phyloP scores from a whole-genome alignment of 2,329 filamentous ascomycete genomes.

The Talaromyces sp. region DNA sequence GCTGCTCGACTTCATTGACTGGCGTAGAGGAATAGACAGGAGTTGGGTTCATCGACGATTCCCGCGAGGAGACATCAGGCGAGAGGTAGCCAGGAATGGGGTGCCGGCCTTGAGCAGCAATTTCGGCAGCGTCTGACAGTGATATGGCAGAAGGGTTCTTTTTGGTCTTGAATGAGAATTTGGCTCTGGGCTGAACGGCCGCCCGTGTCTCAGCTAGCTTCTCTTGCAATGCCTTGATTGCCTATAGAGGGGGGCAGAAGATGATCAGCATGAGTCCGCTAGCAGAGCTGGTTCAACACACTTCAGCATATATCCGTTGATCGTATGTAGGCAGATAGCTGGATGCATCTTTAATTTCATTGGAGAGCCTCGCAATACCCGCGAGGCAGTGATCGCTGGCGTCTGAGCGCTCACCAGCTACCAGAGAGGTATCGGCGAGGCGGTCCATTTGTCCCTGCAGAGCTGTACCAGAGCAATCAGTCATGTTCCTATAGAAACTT shows the following conservation, averaged over 20 bases:
- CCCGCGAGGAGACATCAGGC: slow-evolving; percentile 35
- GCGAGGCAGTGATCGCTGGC: slow-evolving; percentile 75
- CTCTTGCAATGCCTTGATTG: slow-evolving; percentile 74
- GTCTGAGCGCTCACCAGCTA: slow-evolving; percentile 70
- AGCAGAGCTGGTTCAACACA: slow-evolving; percentile 28
- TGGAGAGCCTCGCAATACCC: slow-evolving; percentile 72
- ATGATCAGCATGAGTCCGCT: slow-evolving; percentile 15
- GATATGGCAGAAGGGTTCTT: slow-evolving; percentile 52
- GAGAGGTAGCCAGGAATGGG: slow-evolving; percentile 38
- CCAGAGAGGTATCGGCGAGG: slow-evolving; percentile 56
- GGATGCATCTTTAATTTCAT: slow-evolving; percentile 76
- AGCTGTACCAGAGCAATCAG: slow-evolving; percentile 40
- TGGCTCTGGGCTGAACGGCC: slow-evolving; percentile 65
- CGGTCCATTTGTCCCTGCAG: slow-evolving; percentile 70
- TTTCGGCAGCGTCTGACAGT: slow-evolving; percentile 50
- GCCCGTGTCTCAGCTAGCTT: slow-evolving; percentile 66
- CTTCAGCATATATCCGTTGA: slow-evolving; percentile 76
- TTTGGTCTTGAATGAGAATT: slow-evolving; percentile 73
- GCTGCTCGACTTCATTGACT: slow-evolving; percentile 29
- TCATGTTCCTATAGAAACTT: too few species aligned
- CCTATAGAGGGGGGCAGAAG: slow-evolving; percentile 36
- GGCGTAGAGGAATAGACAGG: slow-evolving; percentile 32
- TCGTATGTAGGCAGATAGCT: slow-evolving; percentile 84
- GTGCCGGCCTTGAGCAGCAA: slow-evolving; percentile 45
- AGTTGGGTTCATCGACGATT: slow-evolving; percentile 30